Percentiles rank a stretch among this genome's conserved stretches.
Conservation (phyloP, 164 flowering plant genomes). For the Magnolia sinica region DNA sequence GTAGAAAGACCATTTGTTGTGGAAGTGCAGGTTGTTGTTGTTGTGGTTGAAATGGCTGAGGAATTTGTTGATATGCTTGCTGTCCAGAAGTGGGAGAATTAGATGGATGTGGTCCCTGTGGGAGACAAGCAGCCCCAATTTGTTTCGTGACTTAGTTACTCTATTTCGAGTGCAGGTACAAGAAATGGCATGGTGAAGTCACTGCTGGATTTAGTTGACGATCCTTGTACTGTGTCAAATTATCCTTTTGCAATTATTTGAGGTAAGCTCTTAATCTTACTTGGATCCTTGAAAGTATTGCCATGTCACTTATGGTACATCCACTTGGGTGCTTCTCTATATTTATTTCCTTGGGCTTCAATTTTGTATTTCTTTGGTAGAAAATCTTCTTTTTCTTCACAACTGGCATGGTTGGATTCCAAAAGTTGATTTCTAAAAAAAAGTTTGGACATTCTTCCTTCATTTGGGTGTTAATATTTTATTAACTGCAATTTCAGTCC, state of each 20-base stretch:
- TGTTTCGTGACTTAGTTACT: background rate
- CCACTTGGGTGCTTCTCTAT: background rate
- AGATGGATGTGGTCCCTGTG: constrained; percentile 95
- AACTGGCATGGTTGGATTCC: background rate
- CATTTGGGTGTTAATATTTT: too few species aligned
- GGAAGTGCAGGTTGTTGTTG: constrained; percentile 55
- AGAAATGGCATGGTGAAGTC: constrained; percentile 98
- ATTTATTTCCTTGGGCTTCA: too few species aligned
- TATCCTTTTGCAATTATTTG: constrained; percentile 71
- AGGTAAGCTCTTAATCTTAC: constrained; percentile 39
- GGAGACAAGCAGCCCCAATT: constrained; percentile 83
- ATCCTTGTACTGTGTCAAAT: constrained; percentile 55
- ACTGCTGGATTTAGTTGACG: constrained; percentile 72
- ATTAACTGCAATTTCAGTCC: too few species aligned
- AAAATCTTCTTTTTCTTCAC: background rate
- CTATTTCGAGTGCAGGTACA: constrained; percentile 53
- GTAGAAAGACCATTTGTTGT: constrained; percentile 65
- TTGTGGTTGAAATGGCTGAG: constrained; percentile 50
- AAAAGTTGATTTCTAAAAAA: constrained; percentile 25
- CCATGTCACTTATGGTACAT: background rate
- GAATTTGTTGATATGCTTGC: constrained; percentile 72
- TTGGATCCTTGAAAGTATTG: background rate
- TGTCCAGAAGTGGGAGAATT: constrained; percentile 48
- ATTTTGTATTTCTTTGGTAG: background rate
- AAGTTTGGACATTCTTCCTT: constrained; percentile 14